Evolutionary conservation across 331 rosid species (phyloP), one percentile per base, ranked within the genome.

Genomic region (Pyracantha coccinea): DNA sequence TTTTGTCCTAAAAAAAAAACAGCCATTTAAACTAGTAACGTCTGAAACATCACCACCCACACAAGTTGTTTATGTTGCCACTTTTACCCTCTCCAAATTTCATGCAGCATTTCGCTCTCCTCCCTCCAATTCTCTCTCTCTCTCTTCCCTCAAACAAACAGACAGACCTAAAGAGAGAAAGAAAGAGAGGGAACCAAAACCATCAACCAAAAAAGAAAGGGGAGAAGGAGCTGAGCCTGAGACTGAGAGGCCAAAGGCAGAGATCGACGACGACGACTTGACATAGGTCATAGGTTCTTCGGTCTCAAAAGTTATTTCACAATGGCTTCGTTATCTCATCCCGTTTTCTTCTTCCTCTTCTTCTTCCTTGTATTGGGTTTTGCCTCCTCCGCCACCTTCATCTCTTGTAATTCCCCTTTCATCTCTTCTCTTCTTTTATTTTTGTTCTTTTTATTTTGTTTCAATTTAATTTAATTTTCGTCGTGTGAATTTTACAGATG

Each of bases 391-490:
- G 20, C 90, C 69, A 78, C 86, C 54, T 87, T 85, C 78, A 32
- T 91, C 70, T 87, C 96, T 1, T 38, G 99, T 92, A 90, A 71
- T 57, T 64, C 67, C 8, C 28, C 67, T 0, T 57, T 29, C 8
- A 23, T 13, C 4, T 21, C 47, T 0, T 68, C 28, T 5, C 14
- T 78, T 20, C 54, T 44, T 1, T 6, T 8, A 8, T 27, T 8
- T 73, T 47, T 72, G 16, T 13, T 21, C 14, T 27, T 41, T 63
- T 55, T 5, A 0, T 32, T 70, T n/a, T 2, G 3, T 52, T 24
- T 24, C 10, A 5, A 2, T 16, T 27, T 12, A 8, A 21, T 20
- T 12, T 29, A 2, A 7, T 52, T 73, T 9, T 52, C 63, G n/a
- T 28, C 5, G 3, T 38, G 73, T 66, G 28, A 16, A 24, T 61